Base-by-base conservation (phyloP, 1,139 yeast species). In the Taphrina wiesneri region DNA sequence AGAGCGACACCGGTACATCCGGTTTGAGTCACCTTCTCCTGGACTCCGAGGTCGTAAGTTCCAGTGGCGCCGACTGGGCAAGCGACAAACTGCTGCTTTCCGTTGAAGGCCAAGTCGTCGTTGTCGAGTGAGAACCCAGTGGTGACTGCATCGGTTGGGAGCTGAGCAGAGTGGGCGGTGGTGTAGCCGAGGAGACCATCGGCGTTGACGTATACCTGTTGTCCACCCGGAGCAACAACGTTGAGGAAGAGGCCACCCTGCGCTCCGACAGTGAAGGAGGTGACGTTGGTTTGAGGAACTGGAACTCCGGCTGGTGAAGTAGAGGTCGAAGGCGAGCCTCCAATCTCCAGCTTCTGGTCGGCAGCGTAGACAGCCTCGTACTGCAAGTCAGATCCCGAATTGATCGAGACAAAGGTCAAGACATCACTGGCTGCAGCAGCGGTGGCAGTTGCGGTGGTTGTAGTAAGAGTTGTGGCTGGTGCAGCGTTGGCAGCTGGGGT, bases 1-100 rank as follows among this genome's bases (percentile, higher is more conserved):
- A 57, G 30, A 17, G 36, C 28, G 56, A 57, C 53, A 6, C 63
- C 63, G 53, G 63, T 57, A 41, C 63, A 57, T 52, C 47, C 63
- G 9, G 63, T 47, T 11, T 52, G 54, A 3, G 63, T 46, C 23
- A 52, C 23, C 47, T 57, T 57, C 47, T 46, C 54, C 6, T 45
- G 32, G 25, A 46, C 47, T 19, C 21, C 41, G 49, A 57, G 36
- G 36, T 57, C 56, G 28, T 47, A 57, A 11, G 32, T 30, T n/a
- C 63, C 63, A 36, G 56, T 25, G 19, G 15, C 15, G 19, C 36
- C 59, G 4, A 46, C 54, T 3, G 54, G 54, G 47, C 63, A 57
- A 3, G 63, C 63, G 11, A 57, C 19, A 15, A 57, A 57, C 19
- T 49, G 43, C 28, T 21, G 25, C 63, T 47, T 57, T 25, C 47